A percentile compares a stretch with the other conserved stretches of the same genome.
phyloP scores from a whole-genome alignment of 2,329 filamentous ascomycete genomes.

The Colletotrichum orchidophilum region DNA sequence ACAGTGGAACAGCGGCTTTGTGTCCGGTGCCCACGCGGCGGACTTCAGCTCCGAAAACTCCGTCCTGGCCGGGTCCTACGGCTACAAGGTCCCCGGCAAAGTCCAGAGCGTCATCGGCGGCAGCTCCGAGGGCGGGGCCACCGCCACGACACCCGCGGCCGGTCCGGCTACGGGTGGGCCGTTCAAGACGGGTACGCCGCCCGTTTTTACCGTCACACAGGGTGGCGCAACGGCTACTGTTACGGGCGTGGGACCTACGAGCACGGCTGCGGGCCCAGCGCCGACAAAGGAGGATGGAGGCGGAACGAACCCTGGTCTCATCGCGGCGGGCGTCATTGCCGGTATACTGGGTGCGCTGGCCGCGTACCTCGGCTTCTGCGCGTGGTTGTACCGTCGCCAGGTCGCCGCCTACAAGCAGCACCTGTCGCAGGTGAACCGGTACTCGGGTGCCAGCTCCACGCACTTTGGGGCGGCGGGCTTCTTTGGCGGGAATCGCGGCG shows the following conservation, averaged over 20 bases:
- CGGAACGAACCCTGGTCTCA: conserved; percentile 49
- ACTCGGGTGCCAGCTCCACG: conserved; percentile 55
- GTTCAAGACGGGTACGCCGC: conserved; percentile 73
- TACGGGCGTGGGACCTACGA: conserved; percentile 44
- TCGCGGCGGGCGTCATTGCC: conserved; percentile 66
- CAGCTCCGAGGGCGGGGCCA: conserved; percentile 68
- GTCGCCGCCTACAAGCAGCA: conserved; percentile 76
- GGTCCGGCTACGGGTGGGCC: conserved; percentile 73
- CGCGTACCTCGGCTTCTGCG: conserved; percentile 74
- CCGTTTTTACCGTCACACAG: conserved; percentile 73
- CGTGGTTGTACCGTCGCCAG: conserved; percentile 78
- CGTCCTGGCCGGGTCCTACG: conserved; percentile 66
- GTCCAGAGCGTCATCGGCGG: conserved; percentile 73
- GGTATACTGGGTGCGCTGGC: conserved; percentile 71
- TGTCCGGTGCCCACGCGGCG: conserved; percentile 59
- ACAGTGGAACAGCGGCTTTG: conserved; percentile 71
- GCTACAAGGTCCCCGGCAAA: conserved; percentile 71
- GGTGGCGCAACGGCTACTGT: conserved; percentile 58
- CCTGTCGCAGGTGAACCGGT: conserved; percentile 70
- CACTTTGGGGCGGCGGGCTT: conserved; percentile 40
- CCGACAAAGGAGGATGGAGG: conserved; percentile 1
- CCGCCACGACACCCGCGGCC: conserved; percentile 70
- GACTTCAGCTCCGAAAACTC: conserved; percentile 59
- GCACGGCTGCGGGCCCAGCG: conserved; percentile 49
- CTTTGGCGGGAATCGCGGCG: conserved; percentile 37